Base-by-base conservation (phyloP, 176 grass and related monocot genomes). In the Carex cristatella region DNA sequence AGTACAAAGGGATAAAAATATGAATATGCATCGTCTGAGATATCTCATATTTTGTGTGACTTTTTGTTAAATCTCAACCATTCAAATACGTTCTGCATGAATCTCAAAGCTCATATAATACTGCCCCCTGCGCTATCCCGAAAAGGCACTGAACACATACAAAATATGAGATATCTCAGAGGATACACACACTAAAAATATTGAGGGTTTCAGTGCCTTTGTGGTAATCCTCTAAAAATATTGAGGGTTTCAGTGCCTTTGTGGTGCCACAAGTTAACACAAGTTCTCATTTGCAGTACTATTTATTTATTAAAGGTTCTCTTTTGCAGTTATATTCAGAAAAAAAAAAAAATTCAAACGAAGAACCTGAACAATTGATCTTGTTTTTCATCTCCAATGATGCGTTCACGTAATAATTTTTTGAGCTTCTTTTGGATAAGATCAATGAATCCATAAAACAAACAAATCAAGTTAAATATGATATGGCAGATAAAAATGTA, bases 1-100 rank as follows among this genome's bases (percentile, higher is more conserved):
- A 35, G 23, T 19, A 84, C 30, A 70, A 87, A 73, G 84, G 91
- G 61, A 90, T 19, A 70, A 88, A 97, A 33, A 86, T 87, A 86
- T 65, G 23, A 23, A 23, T 23, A 23, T 23, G 23, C 23, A 23
- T 23, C 23, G 23, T 23, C 23, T 23, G 23, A 23, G 23, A 23
- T 23, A 23, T 23, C 23, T 23, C 23, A 23, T 23, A 23, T 23
- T 23, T 23, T 23, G 23, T 23, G 23, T 23, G 23, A 23, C 23
- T 23, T 23, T 23, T 23, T 23, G 23, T 23, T 23, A 23, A 23
- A 23, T 23, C 23, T 23, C 23, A 23, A 23, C 23, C 23, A 23
- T 23, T 23, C 23, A 23, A 23, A 23, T 23, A 23, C 23, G 23
- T 23, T 23, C 23, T 23, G 23, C 23, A 23, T 23, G 23, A 23